Conservation (phyloP, 192 early-diverging fungal species). For the Jimgerdemannia flammicorona region DNA sequence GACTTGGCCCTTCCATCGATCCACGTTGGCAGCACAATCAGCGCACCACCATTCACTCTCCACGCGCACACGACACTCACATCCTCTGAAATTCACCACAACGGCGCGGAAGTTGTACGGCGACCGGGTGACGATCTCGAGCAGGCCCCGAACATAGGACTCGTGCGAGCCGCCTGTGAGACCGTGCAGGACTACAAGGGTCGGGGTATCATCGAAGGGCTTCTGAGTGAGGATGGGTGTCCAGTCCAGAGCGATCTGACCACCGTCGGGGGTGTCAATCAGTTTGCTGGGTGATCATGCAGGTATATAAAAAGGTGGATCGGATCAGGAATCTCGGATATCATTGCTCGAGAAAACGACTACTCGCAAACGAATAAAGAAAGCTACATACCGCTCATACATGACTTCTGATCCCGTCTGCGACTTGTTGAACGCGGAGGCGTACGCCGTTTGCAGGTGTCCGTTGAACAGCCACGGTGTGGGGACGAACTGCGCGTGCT, state of each 20-base stretch:
- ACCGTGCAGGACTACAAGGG: slow-evolving; percentile 83
- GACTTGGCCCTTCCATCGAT: too few relatives aligned
- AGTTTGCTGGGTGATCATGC: slow-evolving; percentile 37
- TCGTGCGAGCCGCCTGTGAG: slow-evolving; percentile 92
- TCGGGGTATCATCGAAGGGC: slow-evolving; percentile 63
- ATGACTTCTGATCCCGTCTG: slow-evolving; percentile 34
- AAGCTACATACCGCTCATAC: slow-evolving; percentile 63
- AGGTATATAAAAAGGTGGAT: neutral
- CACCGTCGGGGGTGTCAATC: slow-evolving; percentile 74
- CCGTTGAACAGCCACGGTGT: slow-evolving; percentile 69
- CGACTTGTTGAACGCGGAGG: slow-evolving; percentile 42
- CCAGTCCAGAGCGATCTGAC: slow-evolving; percentile 88
- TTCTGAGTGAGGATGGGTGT: slow-evolving; percentile 51
- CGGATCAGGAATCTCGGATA: neutral
- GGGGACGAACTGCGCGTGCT: slow-evolving; percentile 58
- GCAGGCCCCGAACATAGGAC: slow-evolving; percentile 77
- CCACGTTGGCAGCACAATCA: too few relatives aligned
- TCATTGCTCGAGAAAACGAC: too few relatives aligned
- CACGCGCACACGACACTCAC: slow-evolving; percentile 18
- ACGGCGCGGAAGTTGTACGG: slow-evolving; percentile 70
- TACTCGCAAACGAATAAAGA: neutral
- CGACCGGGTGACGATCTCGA: slow-evolving; percentile 51
- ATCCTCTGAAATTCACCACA: slow-evolving; percentile 89
- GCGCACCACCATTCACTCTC: too few relatives aligned
- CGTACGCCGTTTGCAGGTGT: slow-evolving; percentile 78